Evolutionary conservation across 2,329 filamentous ascomycete species (phyloP).

Genomic region (Macrophomina tecta): DNA sequence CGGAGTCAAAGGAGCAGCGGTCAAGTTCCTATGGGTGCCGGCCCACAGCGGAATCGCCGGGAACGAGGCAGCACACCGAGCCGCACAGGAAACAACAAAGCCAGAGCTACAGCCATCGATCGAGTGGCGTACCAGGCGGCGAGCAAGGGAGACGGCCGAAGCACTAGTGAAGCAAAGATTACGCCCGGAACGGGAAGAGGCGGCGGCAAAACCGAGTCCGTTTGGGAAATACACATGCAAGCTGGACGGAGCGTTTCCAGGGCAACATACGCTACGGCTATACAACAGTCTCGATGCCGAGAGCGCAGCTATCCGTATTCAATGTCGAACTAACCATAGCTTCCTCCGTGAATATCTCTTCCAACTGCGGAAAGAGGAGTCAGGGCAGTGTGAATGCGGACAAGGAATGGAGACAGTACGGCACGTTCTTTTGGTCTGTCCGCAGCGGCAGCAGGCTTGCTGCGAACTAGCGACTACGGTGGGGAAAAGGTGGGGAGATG

Average conservation of each 20-base stretch:
- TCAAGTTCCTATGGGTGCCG: not conserved
- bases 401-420: not conserved
- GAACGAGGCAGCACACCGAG: not conserved
- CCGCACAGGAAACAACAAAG: not conserved
- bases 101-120: not conserved
- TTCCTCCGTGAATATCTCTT: conserved; percentile 66
- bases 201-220: not conserved
- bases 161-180: not conserved
- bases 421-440: too few species aligned
- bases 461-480: not conserved
- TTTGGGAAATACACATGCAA: conserved; percentile 4
- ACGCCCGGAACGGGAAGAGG: not conserved
- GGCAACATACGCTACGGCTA: conserved; percentile 25
- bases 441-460: too few species aligned
- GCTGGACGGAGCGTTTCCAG: not conserved
- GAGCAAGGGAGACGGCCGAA: not conserved
- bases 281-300: not conserved
- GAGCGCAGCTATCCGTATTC: not conserved
- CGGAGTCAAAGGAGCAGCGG: not conserved
- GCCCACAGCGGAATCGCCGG: not conserved
- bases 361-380: conserved; percentile 51
- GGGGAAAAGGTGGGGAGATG: conserved; percentile 31
- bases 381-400: not conserved
- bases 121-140: not conserved
- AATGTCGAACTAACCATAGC: not conserved